Conservation (phyloP, 352 stramenopile genomes). For the Phytophthora sp. region DNA sequence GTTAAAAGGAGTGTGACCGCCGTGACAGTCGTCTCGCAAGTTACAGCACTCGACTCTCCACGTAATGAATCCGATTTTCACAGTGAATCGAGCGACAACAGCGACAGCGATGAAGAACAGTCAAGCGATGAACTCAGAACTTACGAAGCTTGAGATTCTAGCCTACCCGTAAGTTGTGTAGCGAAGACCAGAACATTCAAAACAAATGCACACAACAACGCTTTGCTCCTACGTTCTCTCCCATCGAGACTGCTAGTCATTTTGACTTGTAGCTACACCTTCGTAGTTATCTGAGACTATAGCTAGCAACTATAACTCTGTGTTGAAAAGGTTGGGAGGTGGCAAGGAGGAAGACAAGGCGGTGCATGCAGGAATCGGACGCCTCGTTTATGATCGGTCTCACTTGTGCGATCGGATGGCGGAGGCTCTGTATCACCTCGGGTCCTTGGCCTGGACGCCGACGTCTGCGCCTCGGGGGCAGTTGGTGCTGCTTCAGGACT, state of each 20-base stretch:
- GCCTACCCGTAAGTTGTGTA: background rate
- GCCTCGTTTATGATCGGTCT: slow-evolving; percentile 24
- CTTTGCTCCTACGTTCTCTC: no score
- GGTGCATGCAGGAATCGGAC: no score
- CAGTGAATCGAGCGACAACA: background rate
- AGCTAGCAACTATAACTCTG: no score
- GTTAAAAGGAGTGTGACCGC: background rate
- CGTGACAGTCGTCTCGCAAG: background rate
- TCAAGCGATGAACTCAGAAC: no score
- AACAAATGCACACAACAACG: no score
- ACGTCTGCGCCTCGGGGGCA: slow-evolving; percentile 53
- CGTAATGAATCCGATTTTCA: background rate
- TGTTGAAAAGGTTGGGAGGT: no score
- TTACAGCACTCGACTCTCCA: background rate
- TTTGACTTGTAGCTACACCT: no score
- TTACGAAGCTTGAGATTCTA: no score
- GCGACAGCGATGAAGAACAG: background rate
- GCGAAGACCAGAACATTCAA: background rate
- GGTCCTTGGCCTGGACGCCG: slow-evolving; percentile 59
- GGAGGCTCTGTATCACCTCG: slow-evolving; percentile 58
- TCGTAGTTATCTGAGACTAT: no score
- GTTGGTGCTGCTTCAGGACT: slow-evolving; percentile 65
- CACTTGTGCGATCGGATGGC: slow-evolving; percentile 43
- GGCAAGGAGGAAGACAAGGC: no score
- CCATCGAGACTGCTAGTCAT: background rate